A percentile compares a stretch with the other conserved stretches of the same genome.
Conservation (phyloP, 768 basidiomycete species). For the Agaricus subrufescens region DNA sequence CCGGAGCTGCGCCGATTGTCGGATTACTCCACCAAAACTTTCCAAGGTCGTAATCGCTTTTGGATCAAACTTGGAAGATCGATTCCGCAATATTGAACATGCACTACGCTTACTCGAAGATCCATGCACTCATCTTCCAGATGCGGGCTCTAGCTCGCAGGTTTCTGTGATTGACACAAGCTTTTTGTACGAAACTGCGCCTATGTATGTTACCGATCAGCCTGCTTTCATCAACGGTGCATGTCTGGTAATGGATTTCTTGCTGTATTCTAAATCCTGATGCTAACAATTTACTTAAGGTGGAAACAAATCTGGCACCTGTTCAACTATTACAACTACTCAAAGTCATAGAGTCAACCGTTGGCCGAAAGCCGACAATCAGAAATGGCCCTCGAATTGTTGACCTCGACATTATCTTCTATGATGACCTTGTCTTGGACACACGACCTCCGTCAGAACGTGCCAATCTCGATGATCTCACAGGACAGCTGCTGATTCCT, state of each 20-base stretch:
- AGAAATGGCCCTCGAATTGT: constrained; percentile 86
- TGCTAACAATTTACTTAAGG: constrained; percentile 35
- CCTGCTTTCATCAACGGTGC: constrained; percentile 86
- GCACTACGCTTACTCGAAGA: constrained; percentile 71
- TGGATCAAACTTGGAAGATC: constrained; percentile 89
- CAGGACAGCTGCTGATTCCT: constrained; percentile 75
- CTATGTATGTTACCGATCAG: constrained; percentile 96
- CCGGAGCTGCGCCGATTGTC: constrained; percentile 37
- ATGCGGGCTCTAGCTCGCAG: constrained; percentile 9
- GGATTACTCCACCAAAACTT: not conserved
- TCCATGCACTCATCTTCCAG: constrained; percentile 26
- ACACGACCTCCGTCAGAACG: constrained; percentile 40
- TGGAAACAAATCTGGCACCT: constrained; percentile 70
- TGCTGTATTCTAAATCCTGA: not conserved
- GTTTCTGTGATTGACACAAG: constrained; percentile 67
- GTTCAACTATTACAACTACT: constrained; percentile 51
- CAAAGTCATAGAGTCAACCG: constrained; percentile 66
- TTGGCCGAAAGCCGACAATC: constrained; percentile 77
- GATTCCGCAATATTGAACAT: constrained; percentile 74
- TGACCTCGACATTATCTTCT: constrained; percentile 85
- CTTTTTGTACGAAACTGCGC: constrained; percentile 87
- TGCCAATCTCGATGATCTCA: constrained; percentile 43
- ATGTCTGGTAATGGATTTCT: constrained; percentile 63
- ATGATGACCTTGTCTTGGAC: constrained; percentile 57
- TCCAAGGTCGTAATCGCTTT: constrained; percentile 64